Conservation (phyloP, 176 grass and related monocot genomes). For the Elaeis guineensis region DNA sequence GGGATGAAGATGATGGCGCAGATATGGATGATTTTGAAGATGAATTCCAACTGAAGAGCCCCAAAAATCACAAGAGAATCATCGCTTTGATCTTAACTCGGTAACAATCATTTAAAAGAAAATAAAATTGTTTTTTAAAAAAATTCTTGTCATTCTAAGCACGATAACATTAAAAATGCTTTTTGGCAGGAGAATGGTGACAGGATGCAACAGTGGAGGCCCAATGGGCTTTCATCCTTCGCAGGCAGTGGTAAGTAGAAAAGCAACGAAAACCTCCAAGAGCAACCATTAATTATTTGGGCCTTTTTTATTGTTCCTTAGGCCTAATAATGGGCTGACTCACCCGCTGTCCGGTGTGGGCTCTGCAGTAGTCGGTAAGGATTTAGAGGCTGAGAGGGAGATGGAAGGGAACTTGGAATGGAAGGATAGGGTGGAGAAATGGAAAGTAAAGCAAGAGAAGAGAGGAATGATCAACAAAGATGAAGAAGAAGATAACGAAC, state of each 20-base stretch:
- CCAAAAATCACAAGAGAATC: conserved; percentile 44
- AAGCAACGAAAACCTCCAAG: background rate
- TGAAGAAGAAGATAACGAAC: conserved; percentile 49
- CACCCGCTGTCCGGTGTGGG: background rate
- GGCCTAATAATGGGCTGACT: too few species aligned
- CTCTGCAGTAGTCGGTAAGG: conserved; percentile 74
- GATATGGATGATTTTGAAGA: conserved; percentile 85
- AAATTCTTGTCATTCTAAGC: too few species aligned
- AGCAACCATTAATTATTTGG: too few species aligned
- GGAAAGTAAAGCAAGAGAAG: conserved; percentile 88
- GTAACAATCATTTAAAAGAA: conserved; percentile 24
- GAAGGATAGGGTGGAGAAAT: conserved; percentile 97
- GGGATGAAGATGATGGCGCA: conserved; percentile 50
- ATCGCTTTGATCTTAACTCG: conserved; percentile 57
- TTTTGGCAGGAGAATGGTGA: conserved; percentile 72
- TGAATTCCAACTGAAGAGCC: conserved; percentile 67
- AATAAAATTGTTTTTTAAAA: background rate
- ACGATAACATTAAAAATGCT: background rate
- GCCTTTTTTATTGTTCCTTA: too few species aligned
- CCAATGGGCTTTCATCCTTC: conserved; percentile 65
- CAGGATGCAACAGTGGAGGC: conserved; percentile 47
- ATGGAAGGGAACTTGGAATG: conserved; percentile 92
- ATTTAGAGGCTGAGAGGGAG: conserved; percentile 79
- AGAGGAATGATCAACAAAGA: conserved; percentile 53
- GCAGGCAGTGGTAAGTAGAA: conserved; percentile 58